Evolutionary conservation across 2,329 filamentous ascomycete species (phyloP), one percentile per base, ranked within the genome.

Genomic region (Davidsoniella virescens): DNA sequence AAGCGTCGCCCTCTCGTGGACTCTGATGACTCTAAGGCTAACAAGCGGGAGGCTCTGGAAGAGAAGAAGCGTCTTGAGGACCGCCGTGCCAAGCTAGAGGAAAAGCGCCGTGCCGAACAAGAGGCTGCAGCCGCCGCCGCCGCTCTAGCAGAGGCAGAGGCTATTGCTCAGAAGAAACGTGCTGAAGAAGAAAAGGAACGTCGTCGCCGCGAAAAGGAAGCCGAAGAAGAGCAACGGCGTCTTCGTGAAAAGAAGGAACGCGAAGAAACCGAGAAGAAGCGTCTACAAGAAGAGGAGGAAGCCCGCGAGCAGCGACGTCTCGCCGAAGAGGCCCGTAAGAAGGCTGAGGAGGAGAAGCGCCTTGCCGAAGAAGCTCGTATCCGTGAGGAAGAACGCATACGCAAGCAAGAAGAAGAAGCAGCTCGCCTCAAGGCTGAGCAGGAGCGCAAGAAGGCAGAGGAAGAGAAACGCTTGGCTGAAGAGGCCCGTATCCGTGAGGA

Each of bases 361-460:
- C 59, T 60, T 41, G 56, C 56, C 38, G 54, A 55, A 36, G 57
- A 61, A 51, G 59, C 61, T 23, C 60, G 60, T 9, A 42, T 46
- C 12, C 38, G 48, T 17, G 63, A 66, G 48, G 60, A 62, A 37
- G 60, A 65, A 49, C 63, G 61, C 47, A 63, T 59, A 43, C 61
- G 60, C 23, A 62, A 64, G 44, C 65, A 65, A 47, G 64, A 67
- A 49, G 61, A 65, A 6, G 45, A 20, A 39, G 45, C 36, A 18
- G 59, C 60, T 23, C 60, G 60, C 9, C 61, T 60, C 25, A 62
- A 64, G 44, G 65, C 65, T 46, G 64, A 68, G 47, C 64, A 61
- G 46, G 63, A 59, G 44, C 61, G 60, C 29, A 63, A 64, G 44
- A 63, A 64, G 44, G 65, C 65, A 47, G 64, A 67, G 49, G 61